Evolutionary conservation across 257 asterid species (phyloP).

Genomic region (Hygrophila difformis): DNA sequence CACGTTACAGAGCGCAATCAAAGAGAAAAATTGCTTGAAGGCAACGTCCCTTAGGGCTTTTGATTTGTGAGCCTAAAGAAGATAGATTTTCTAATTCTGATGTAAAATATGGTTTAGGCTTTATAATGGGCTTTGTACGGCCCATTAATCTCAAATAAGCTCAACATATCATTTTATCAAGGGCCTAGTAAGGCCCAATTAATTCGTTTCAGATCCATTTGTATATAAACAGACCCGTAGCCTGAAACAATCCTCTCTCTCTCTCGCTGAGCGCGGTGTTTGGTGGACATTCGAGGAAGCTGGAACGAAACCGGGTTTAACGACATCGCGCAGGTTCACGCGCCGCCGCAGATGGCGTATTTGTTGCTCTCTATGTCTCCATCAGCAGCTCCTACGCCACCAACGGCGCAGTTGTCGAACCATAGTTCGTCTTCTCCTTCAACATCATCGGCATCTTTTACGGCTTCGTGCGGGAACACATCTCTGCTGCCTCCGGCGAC

Average conservation of each 20-base stretch:
- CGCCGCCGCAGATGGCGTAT: conserved; percentile 45
- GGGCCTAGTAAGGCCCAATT: no score
- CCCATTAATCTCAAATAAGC: no score
- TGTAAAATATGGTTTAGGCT: no score
- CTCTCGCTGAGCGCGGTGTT: not conserved
- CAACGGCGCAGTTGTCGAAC: conserved; percentile 20
- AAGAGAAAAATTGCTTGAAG: no score
- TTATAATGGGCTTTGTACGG: no score
- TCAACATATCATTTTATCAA: no score
- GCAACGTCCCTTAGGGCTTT: no score
- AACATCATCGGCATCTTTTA: conserved; percentile 17
- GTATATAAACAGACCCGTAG: no score
- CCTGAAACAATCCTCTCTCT: not conserved
- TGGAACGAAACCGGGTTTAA: not conserved
- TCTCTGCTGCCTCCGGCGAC: conserved; percentile 15
- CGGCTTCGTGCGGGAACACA: conserved; percentile 13
- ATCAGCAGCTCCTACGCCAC: conserved; percentile 28
- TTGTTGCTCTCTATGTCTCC: conserved; percentile 27
- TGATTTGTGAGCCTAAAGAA: no score
- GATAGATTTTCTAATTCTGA: no score
- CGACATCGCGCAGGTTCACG: conserved; percentile 14
- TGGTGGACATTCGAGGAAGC: conserved; percentile 1
- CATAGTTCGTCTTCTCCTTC: conserved; percentile 20
- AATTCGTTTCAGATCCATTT: not conserved
- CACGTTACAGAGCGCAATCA: no score